phyloP scores from a whole-genome alignment of 805 yeast species.

The Saccharomycopsis sp. region DNA sequence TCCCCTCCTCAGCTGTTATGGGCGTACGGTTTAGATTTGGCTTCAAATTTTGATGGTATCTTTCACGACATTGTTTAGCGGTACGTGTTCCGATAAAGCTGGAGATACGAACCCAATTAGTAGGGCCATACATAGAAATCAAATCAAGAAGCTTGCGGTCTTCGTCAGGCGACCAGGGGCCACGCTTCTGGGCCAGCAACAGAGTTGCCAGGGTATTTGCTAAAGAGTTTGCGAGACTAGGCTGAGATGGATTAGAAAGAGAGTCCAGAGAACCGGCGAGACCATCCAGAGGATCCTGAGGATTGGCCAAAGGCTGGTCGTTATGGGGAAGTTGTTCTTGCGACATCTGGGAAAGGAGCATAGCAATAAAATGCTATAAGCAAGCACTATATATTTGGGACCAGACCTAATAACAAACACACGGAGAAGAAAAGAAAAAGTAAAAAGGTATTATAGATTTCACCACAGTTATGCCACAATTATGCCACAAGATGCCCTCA shows the following conservation, averaged over 20 bases:
- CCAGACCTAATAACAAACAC: too few relatives aligned
- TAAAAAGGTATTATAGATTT: too few relatives aligned
- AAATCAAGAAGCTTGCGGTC: constrained; percentile 67
- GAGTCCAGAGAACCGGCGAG: too few relatives aligned
- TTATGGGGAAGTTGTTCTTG: not conserved
- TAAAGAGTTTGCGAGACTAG: too few relatives aligned
- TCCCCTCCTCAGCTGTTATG: constrained; percentile 79
- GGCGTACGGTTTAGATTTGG: constrained; percentile 79
- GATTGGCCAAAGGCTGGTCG: not conserved
- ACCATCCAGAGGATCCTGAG: not conserved
- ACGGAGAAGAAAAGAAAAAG: too few relatives aligned
- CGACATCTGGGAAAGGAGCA: not conserved
- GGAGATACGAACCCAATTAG: constrained; percentile 85
- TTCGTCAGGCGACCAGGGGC: constrained; percentile 89
- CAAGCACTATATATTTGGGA: too few relatives aligned
- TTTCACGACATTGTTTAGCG: constrained; percentile 87
- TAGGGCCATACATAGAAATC: constrained; percentile 65
- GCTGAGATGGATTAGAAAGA: too few relatives aligned
- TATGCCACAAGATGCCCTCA: too few relatives aligned
- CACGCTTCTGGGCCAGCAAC: constrained; percentile 28
- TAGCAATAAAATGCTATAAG: not conserved
- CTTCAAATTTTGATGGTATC: constrained; percentile 86
- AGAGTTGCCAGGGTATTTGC: not conserved
- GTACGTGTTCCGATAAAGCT: constrained; percentile 67
- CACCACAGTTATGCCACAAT: too few relatives aligned